Conservation (phyloP, 2,329 filamentous ascomycete species). For the Erysiphe pulchra region DNA sequence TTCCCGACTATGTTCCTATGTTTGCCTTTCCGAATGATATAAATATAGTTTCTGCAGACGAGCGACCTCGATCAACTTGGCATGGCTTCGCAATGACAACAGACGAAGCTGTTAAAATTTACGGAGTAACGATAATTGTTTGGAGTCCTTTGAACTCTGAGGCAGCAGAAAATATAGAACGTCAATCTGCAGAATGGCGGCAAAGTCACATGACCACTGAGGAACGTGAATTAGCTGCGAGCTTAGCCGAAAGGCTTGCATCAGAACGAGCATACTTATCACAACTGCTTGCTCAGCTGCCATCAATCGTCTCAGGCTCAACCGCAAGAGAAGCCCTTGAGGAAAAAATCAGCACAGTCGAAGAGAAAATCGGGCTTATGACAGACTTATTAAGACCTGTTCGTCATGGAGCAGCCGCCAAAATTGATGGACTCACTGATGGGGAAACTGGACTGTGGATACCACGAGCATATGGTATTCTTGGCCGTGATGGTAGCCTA, state of each 20-base stretch:
- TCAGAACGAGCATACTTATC: slow-evolving; percentile 75
- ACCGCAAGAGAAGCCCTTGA: slow-evolving; percentile 61
- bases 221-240: slow-evolving; percentile 77
- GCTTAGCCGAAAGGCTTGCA: slow-evolving; percentile 68
- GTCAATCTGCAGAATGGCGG: slow-evolving; percentile 61
- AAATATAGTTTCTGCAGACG: slow-evolving; percentile 83
- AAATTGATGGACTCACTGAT: slow-evolving; percentile 87
- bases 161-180: slow-evolving; percentile 62
- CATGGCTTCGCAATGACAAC: slow-evolving; percentile 97
- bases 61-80: slow-evolving; percentile 87
- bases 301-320: slow-evolving; percentile 56
- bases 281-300: slow-evolving; percentile 59
- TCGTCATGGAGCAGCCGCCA: slow-evolving; percentile 79
- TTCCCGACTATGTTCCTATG: slow-evolving; percentile 97
- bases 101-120: slow-evolving; percentile 72
- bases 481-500: slow-evolving; percentile 61
- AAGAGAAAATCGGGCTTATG: slow-evolving; percentile 95
- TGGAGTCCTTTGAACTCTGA: slow-evolving; percentile 72
- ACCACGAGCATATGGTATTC: slow-evolving; percentile 73
- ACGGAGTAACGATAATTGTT: slow-evolving; percentile 73
- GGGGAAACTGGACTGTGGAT: slow-evolving; percentile 93
- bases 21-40: slow-evolving; percentile 98
- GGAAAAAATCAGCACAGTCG: slow-evolving; percentile 81
- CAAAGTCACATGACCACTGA: slow-evolving; percentile 72
- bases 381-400: slow-evolving; percentile 82